A percentile compares a stretch with the other conserved stretches of the same genome.
phyloP scores from a whole-genome alignment of 2,329 filamentous ascomycete genomes.

The Diaporthe citri region DNA sequence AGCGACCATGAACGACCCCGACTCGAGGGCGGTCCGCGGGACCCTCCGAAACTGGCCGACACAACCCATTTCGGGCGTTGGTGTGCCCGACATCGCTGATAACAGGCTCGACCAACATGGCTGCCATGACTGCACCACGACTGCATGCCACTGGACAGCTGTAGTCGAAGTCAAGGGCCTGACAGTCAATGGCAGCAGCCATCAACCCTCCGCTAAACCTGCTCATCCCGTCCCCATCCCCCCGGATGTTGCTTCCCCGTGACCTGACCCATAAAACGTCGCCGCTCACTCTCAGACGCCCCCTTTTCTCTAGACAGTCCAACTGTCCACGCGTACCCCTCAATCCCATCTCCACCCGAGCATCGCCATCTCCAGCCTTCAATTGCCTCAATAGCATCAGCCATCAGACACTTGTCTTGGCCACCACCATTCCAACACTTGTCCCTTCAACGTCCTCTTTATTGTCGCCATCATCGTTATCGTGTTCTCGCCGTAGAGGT shows the following conservation, averaged over 20 bases:
- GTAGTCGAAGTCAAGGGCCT: background rate
- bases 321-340: conserved; percentile 27
- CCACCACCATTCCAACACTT: background rate
- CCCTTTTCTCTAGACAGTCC: conserved; percentile 14
- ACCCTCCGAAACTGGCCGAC: conserved; percentile 38
- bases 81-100: conserved; percentile 37
- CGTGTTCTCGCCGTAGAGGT: background rate
- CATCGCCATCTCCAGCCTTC: background rate
- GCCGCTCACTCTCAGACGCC: conserved; percentile 9
- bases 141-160: conserved; percentile 4
- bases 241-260: background rate
- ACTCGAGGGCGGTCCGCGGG: background rate
- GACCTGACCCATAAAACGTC: conserved; percentile 26
- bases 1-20: background rate
- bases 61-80: conserved; percentile 33
- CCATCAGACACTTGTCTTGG: conserved; percentile 10
- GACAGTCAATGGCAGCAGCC: background rate
- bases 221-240: conserved; percentile 4
- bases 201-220: conserved; percentile 12
- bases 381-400: conserved; percentile 20
- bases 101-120: conserved; percentile 5
- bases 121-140: background rate
- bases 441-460: conserved; percentile 21
- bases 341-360: conserved; percentile 3
- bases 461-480: background rate